Percentiles rank a stretch among this genome's conserved stretches.
Evolutionary conservation across 345 rosid genomes (phyloP).

Genomic region (Rhodamnia rubescens): DNA sequence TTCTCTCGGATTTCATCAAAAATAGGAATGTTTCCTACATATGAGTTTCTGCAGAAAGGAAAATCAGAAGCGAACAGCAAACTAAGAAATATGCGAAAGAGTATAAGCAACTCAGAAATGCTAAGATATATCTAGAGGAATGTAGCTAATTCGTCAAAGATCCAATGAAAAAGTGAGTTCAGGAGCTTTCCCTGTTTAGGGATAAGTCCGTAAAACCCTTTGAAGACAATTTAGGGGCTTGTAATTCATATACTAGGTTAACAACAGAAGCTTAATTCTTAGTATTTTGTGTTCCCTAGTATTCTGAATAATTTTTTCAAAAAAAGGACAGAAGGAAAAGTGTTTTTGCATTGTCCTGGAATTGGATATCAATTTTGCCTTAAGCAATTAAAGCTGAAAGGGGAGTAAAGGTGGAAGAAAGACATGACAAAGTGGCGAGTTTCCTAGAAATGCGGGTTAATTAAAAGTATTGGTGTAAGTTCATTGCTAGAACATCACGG

Average conservation of each 20-base stretch:
- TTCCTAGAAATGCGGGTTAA: not conserved
- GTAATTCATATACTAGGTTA: not conserved
- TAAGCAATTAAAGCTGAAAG: not conserved
- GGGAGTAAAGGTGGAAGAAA: not conserved
- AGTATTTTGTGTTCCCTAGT: not conserved
- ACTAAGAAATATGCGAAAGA: not conserved
- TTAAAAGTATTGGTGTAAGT: not conserved
- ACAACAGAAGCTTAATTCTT: not conserved
- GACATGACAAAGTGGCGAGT: not conserved
- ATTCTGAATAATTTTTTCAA: not conserved
- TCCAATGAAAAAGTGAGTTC: not conserved
- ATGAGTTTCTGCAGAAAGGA: conserved; percentile 57
- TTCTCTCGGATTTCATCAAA: conserved; percentile 68
- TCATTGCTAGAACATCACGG: not conserved
- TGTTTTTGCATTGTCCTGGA: not conserved
- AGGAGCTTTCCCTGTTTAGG: not conserved
- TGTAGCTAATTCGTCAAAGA: not conserved
- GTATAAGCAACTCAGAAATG: not conserved
- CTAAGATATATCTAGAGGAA: not conserved
- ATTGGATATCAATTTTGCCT: not conserved
- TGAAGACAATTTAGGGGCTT: not conserved
- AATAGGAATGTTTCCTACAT: conserved; percentile 59
- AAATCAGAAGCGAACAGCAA: not conserved
- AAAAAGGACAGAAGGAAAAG: not conserved
- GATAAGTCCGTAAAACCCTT: not conserved